Conservation (phyloP, 805 yeast genomes). For the Naumovozyma dairenensis region DNA sequence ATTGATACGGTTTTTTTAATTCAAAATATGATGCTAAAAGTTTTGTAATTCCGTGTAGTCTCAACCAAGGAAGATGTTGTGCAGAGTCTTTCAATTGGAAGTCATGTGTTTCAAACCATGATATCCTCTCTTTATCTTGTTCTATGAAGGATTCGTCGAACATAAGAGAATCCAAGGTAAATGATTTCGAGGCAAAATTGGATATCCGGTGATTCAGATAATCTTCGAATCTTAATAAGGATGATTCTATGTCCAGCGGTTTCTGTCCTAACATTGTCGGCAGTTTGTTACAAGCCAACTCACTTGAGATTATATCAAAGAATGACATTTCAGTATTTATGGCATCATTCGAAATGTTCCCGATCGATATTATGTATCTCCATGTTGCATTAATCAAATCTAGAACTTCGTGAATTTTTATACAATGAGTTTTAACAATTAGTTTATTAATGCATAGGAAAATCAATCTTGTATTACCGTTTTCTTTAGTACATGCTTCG, state of each 20-base stretch:
- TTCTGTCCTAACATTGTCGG: constrained; percentile 16
- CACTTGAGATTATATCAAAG: constrained; percentile 38
- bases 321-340: constrained; percentile 36
- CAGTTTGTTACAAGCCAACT: constrained; percentile 27
- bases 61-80: constrained; percentile 14
- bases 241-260: background rate
- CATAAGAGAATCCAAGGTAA: constrained; percentile 3
- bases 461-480: constrained; percentile 25
- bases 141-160: background rate
- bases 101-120: constrained; percentile 14
- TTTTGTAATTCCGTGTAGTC: constrained; percentile 9
- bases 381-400: constrained; percentile 34
- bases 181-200: constrained; percentile 7
- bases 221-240: constrained; percentile 4
- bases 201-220: constrained; percentile 10
- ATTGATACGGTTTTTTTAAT: constrained; percentile 1
- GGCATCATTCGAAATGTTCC: constrained; percentile 33
- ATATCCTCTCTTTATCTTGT: background rate
- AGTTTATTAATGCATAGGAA: constrained; percentile 39
- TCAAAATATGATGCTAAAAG: constrained; percentile 12
- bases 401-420: constrained; percentile 32
- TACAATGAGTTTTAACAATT: constrained; percentile 34
- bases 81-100: constrained; percentile 9
- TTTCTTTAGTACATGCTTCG: constrained; percentile 17
- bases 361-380: constrained; percentile 28